A percentile compares a stretch with the other conserved stretches of the same genome.
These are phyloP conservation scores for Pleurotus giganteus DNA, from an alignment of 768 basidiomycete genomes.

Conservation along the genomic window DNA sequence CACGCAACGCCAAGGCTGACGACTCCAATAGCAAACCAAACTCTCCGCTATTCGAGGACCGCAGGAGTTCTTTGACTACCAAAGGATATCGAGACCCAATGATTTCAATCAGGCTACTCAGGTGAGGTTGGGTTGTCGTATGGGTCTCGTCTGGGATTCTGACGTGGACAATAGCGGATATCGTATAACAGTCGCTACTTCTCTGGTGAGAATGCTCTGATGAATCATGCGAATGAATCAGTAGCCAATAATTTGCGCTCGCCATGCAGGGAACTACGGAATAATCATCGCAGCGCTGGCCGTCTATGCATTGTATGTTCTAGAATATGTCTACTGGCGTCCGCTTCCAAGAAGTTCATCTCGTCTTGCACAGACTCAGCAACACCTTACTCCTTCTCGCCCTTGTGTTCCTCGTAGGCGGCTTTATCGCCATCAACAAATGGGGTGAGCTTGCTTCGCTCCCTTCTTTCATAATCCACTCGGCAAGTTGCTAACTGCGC, in stretches of 20 bases:
- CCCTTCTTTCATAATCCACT: not conserved
- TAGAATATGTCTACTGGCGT: not conserved
- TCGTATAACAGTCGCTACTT: constrained; percentile 93
- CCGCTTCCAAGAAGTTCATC: not conserved
- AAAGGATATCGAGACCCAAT: constrained; percentile 80
- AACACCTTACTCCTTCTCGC: constrained; percentile 83
- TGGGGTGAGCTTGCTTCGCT: constrained; percentile 58
- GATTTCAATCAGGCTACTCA: constrained; percentile 79
- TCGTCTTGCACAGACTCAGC: constrained; percentile 54
- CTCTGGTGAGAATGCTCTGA: constrained; percentile 47
- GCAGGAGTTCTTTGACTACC: constrained; percentile 79
- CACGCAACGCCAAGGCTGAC: no score
- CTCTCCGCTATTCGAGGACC: constrained; percentile 73
- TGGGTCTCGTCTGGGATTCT: not conserved
- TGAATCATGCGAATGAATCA: not conserved
- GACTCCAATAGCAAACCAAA: constrained; percentile 70
- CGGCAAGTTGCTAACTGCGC: constrained; percentile 9
- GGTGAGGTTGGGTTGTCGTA: constrained; percentile 35
- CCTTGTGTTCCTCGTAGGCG: constrained; percentile 85
- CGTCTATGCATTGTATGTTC: constrained; percentile 78
- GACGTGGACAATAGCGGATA: constrained; percentile 59
- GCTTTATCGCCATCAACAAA: constrained; percentile 85
- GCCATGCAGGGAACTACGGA: constrained; percentile 76
- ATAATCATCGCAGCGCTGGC: constrained; percentile 73
- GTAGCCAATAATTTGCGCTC: constrained; percentile 9